phyloP scores from a whole-genome alignment of 139 green algal species.

The Edaphochlamys debaryana region DNA sequence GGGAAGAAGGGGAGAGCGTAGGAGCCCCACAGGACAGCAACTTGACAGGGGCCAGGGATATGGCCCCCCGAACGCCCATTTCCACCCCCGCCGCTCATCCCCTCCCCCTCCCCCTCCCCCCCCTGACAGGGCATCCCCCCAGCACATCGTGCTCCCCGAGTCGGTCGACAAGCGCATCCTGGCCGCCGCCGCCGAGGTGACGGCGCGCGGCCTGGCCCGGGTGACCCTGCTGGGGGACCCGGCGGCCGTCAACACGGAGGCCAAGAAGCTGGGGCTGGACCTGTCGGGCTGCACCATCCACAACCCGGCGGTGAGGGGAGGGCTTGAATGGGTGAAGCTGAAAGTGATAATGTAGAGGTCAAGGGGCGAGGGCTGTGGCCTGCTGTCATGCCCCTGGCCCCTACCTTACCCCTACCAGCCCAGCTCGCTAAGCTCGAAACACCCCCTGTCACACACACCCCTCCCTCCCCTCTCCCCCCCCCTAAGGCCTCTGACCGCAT shows the following conservation, averaged over 20 bases:
- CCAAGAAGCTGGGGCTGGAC: conserved; percentile 71
- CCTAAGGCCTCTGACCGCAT: conserved; percentile 55
- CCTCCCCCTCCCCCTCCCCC: too few species aligned
- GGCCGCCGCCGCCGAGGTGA: conserved; percentile 73
- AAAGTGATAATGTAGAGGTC: not conserved
- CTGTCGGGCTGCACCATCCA: conserved; percentile 67
- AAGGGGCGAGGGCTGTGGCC: too few species aligned
- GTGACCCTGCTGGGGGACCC: conserved; percentile 83
- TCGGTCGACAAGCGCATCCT: conserved; percentile 66
- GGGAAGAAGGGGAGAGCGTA: not conserved
- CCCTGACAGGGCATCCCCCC: conserved; percentile 44
- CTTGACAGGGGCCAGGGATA: too few species aligned
- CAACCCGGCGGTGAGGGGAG: conserved; percentile 58
- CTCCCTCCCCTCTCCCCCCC: too few species aligned
- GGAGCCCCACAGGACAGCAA: too few species aligned
- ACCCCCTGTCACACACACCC: too few species aligned
- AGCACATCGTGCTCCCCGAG: conserved; percentile 92
- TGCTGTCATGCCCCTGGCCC: too few species aligned
- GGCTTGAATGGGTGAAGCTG: not conserved
- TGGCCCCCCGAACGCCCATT: too few species aligned
- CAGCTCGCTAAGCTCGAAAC: too few species aligned
- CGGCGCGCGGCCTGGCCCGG: conserved; percentile 63
- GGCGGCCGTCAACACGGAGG: conserved; percentile 42
- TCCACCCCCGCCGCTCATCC: too few species aligned
- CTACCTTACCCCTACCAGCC: too few species aligned